Evolutionary conservation across 345 rosid species (phyloP), one percentile per base, ranked within the genome.

Genomic region (Salix koriyanagi): DNA sequence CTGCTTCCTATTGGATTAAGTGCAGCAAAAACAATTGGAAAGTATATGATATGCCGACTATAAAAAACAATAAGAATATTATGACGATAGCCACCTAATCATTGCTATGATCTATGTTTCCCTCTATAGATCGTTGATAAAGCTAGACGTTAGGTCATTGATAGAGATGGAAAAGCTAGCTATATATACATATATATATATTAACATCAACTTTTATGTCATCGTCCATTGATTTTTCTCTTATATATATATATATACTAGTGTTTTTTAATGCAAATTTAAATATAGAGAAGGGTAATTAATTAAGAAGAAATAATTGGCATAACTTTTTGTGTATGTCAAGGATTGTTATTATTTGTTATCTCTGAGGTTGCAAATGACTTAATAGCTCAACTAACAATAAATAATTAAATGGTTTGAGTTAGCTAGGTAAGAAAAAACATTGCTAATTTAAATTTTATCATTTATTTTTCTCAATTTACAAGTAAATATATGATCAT

Each of bases 101-200:
- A 36, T 23, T 37, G 11, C 65, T 23, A 6, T 32, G 10, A 36
- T 36, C 7, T 19, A 19, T 23, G 12, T 28, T 54, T 34, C 65
- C 32, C 16, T 7, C 6, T 19, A 44, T 46, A 13, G 15, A 30
- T 21, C 21, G 0, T 21, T 21, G 77, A 75, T 48, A 75, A 65
- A 65, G 77, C 66, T 65, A 11, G 77, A 18, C 50, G 71, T 75
- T 65, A 65, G 77, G 77, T 75, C 37, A 6, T 44, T 62, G 65
- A 65, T 65, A n/a, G 36, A 19, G 71, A 75, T 50, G 28, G 21
- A 21, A 54, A 58, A 58, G 64, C 41, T 16, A 52, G 39, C 41
- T 21, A 32, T 28, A 42, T 36, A 36, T 36, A 36, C 4, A 67
- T 67, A 37, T 67, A 7, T 34, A 34, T 34, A 34, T 34, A 4